These are phyloP conservation scores for Alternaria atra DNA, from an alignment of 2,329 filamentous ascomycete species.

Conservation along the genomic window DNA sequence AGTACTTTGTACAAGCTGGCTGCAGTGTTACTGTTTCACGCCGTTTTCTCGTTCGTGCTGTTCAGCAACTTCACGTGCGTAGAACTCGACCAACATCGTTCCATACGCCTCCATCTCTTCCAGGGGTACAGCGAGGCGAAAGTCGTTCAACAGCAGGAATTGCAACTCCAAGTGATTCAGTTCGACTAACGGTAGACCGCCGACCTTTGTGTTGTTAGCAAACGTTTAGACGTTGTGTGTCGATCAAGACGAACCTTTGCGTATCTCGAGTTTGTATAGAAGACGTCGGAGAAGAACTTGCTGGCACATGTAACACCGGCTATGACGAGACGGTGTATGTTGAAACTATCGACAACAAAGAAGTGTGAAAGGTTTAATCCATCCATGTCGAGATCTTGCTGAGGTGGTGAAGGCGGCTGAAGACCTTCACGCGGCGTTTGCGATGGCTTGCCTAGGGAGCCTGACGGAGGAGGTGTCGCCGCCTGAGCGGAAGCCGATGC, in stretches of 20 bases:
- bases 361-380: slow-evolving; percentile 69
- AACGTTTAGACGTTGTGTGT: background rate
- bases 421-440: slow-evolving; percentile 37
- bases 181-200: slow-evolving; percentile 88
- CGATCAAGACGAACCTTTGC: slow-evolving; percentile 76
- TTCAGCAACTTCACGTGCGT: slow-evolving; percentile 85
- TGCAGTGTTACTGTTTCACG: slow-evolving; percentile 21
- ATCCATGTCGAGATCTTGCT: slow-evolving; percentile 55
- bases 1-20: background rate
- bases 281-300: slow-evolving; percentile 99
- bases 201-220: slow-evolving; percentile 71
- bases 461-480: slow-evolving; percentile 60
- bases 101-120: slow-evolving; percentile 97
- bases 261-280: slow-evolving; percentile 99
- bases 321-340: slow-evolving; percentile 96
- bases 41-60: slow-evolving; percentile 57
- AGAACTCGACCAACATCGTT: slow-evolving; percentile 98
- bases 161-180: slow-evolving; percentile 96
- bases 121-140: slow-evolving; percentile 88
- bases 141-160: slow-evolving; percentile 95
- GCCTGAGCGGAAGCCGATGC: slow-evolving; percentile 52
- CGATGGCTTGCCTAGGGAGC: slow-evolving; percentile 55
- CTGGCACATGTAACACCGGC: slow-evolving; percentile 97
- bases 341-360: slow-evolving; percentile 98
- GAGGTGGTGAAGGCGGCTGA: slow-evolving; percentile 50